phyloP scores from a whole-genome alignment of 2,329 filamentous ascomycete genomes.

The Lachnellula cervina region DNA sequence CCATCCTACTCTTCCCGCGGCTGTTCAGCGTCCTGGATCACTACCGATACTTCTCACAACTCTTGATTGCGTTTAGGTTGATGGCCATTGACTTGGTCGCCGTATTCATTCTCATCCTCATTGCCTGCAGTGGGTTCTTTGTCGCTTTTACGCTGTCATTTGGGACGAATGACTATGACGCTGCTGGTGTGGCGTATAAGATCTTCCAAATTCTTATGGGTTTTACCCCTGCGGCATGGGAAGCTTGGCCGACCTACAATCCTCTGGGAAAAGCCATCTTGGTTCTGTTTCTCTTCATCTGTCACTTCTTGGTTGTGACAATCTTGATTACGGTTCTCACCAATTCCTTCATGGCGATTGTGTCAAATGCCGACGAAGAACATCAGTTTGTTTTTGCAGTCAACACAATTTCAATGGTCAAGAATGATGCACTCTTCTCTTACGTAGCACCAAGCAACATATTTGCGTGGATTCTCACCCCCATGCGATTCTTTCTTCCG shows the following conservation, averaged over 20 bases:
- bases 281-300: conserved; percentile 83
- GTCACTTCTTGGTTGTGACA: conserved; percentile 91
- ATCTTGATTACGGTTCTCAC: conserved; percentile 94
- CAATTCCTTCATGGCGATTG: conserved; percentile 93
- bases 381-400: conserved; percentile 92
- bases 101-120: conserved; percentile 76
- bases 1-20: conserved; percentile 81
- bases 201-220: conserved; percentile 95
- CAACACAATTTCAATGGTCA: conserved; percentile 97
- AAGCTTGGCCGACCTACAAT: conserved; percentile 73
- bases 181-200: conserved; percentile 74
- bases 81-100: conserved; percentile 90
- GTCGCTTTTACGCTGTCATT: conserved; percentile 87
- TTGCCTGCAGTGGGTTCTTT: conserved; percentile 90
- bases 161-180: conserved; percentile 61
- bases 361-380: conserved; percentile 88
- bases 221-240: conserved; percentile 92
- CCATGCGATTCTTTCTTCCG: conserved; percentile 73
- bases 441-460: conserved; percentile 91
- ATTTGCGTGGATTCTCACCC: conserved; percentile 83
- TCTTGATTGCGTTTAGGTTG: conserved; percentile 87
- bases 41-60: conserved; percentile 92
- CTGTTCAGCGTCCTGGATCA: conserved; percentile 92
- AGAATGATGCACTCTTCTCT: conserved; percentile 93
- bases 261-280: conserved; percentile 70